A percentile compares a stretch with the other conserved stretches of the same genome.
Conservation (phyloP, 306 rosid genomes). For the Styphnolobium japonicum region DNA sequence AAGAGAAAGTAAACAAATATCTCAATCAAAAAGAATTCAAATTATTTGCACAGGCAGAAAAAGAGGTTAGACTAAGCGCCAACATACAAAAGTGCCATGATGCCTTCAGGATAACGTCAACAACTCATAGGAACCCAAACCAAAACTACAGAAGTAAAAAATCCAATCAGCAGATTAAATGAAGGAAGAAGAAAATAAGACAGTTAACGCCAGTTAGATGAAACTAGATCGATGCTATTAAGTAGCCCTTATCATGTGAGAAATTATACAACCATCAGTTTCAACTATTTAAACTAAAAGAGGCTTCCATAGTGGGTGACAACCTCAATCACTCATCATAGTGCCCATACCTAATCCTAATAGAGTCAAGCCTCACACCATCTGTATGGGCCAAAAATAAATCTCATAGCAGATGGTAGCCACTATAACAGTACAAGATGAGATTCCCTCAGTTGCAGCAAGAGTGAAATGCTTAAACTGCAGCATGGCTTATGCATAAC, state of each 20-base stretch:
- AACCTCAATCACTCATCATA: no score
- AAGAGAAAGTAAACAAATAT: no score
- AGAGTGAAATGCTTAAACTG: neutral
- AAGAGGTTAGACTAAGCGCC: neutral
- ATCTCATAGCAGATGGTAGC: no score
- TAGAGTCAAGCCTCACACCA: neutral
- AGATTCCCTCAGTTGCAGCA: neutral
- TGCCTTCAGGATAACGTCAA: neutral
- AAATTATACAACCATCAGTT: neutral
- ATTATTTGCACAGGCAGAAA: neutral
- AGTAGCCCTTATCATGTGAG: neutral
- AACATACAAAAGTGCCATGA: neutral
- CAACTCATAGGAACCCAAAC: neutral
- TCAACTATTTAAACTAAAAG: neutral
- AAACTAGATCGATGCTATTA: neutral
- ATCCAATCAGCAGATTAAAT: neutral
- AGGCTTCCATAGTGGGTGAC: neutral
- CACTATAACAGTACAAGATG: no score
- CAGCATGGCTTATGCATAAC: neutral
- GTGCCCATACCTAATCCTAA: neutral
- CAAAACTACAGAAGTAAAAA: neutral
- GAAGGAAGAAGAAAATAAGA: neutral
- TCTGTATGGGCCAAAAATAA: no score
- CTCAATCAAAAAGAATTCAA: neutral
- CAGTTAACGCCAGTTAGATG: neutral